Evolutionary conservation across 2,329 filamentous ascomycete genomes (phyloP), one percentile per base, ranked within the genome.

Genomic region (Hypomyces perniciosus): DNA sequence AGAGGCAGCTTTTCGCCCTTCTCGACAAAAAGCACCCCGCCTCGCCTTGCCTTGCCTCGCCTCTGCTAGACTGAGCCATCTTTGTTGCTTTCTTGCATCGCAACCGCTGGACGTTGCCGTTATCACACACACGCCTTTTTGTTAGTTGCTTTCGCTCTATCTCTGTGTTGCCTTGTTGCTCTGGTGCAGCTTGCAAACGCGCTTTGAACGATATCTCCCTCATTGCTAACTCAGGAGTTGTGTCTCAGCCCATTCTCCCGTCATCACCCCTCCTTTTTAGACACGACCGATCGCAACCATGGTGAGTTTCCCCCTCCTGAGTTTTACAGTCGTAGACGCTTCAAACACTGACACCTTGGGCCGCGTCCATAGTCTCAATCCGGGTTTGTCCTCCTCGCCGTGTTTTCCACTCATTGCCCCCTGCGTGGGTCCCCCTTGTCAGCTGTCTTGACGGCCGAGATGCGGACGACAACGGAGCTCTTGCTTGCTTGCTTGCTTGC

Each of bases 361-460:
- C 8, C 31, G 33, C 48, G 31, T 51, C 46, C 54, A 13, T 53
- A 85, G 81, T 84, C 81, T 83, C 79, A 83, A 79, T 84, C 81
- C 70, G 81, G 81, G 81, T 85, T 75, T 69, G 79, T 81, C 55
- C 33, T 52, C 52, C 58, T 56, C 61, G 58, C 60, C 53, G 56
- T 59, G 61, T 50, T 31, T 44, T 31, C 46, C 48, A 37, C 31
- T 41, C 51, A 12, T 33, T 34, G 13, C 47, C 40, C 39, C 33
- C 33, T 35, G 33, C 33, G 33, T 35, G 33, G 33, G 33, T 20
- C 41, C 13, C 41, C 31, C 42, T 33, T 35, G 31, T 33, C 28
- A 10, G 37, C 7, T 29, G 13, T 40, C 8, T 43, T 9, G 29
- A 44, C 48, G 12, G 48, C 33, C 31, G 34, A 39, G 34, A 49